Base-by-base conservation (phyloP, 192 early-diverging fungal genomes). In the Podila horticola region DNA sequence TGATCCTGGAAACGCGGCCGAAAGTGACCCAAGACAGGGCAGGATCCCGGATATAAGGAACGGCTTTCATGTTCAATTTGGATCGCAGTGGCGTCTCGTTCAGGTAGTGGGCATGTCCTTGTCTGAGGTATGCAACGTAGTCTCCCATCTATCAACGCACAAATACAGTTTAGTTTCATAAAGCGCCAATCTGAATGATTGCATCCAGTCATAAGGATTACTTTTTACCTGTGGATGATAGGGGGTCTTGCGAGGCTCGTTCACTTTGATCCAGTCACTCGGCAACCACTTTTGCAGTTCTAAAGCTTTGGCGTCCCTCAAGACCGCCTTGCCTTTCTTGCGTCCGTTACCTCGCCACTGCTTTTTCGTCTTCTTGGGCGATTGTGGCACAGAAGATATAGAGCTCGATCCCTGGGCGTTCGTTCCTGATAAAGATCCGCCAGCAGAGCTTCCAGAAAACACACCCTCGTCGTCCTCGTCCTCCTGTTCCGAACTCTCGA, bases 1-100 rank as follows among this genome's bases (percentile, higher is more conserved):
- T 79, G 64, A 91, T 77, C 28, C 83, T 72, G 2, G 79, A 76
- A 1, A 94, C 88, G 22, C 83, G 84, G 11, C 86, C 91, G 84
- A 90, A 93, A 5, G 83, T 86, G 0, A 90, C 86, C 58, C 77
- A 81, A 7, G 71, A 66, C 24, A 81, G 26, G 2, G 41, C 31
- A 7, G 71, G 63, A 24, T 81, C 77, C 58, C 72, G 72, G 41
- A 68, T 69, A 52, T 64, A 81, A 3, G 77, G 77, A 4, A 66
- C 77, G 10, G 64, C 45, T 48, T 81, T 81, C 13, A 73, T 55
- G 50, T 81, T 65, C 19, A 81, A 62, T 26, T 69, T 81, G 20
- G 70, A 60, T 29, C 77, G 77, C 29, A 81, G 51, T 24, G 77
- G 77, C 28, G 77, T 81, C 45, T 81, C 77, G n/a, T 81, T 81